These are phyloP conservation scores for Straminergon stramineum DNA, from an alignment of 225 moss, liverwort and hornwort species.

Conservation along the genomic window DNA sequence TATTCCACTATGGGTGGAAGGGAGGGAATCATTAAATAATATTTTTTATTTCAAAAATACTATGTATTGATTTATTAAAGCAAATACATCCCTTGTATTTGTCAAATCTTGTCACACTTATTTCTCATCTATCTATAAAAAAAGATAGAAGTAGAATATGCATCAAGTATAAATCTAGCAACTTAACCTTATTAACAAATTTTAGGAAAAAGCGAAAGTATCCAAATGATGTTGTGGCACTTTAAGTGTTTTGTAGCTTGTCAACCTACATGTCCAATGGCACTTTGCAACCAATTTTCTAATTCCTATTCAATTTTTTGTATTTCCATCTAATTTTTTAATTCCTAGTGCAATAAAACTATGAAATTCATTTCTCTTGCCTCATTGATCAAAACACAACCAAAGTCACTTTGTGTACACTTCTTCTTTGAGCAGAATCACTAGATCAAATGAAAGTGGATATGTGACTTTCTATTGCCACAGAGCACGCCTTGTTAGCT, in stretches of 20 bases:
- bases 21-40: not conserved
- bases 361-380: not conserved
- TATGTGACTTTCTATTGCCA: not conserved
- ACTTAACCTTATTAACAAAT: rapidly evolving
- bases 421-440: no score
- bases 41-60: no score
- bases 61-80: not conserved
- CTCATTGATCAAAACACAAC: not conserved
- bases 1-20: not conserved
- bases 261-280: not conserved
- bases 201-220: not conserved
- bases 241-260: rapidly evolving
- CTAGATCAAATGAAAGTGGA: no score
- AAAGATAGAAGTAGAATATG: not conserved
- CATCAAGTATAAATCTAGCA: not conserved
- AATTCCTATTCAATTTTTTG: not conserved
- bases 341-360: rapidly evolving
- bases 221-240: rapidly evolving
- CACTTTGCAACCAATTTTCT: not conserved
- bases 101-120: not conserved
- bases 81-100: not conserved
- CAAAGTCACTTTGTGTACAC: not conserved
- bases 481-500: rapidly evolving
- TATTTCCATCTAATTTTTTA: not conserved
- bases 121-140: not conserved